phyloP scores from a whole-genome alignment of 2,329 filamentous ascomycete genomes.

The Trichophyton simii region DNA sequence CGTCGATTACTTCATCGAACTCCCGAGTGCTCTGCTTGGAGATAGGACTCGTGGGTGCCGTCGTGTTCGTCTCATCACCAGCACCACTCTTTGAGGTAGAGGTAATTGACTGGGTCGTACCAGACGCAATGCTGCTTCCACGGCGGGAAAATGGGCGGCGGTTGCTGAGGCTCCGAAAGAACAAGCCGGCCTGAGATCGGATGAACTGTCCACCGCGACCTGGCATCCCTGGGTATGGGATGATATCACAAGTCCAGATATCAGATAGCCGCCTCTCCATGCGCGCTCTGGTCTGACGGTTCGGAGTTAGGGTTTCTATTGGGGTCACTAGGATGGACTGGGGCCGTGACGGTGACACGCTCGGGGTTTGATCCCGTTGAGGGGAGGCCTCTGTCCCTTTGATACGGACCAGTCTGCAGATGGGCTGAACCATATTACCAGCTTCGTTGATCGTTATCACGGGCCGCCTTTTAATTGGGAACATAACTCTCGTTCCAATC shows the following conservation, averaged over 20 bases:
- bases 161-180: constrained; percentile 80
- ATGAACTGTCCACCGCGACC: constrained; percentile 59
- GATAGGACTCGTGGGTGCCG: neutral
- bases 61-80: neutral
- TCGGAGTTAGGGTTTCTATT: constrained; percentile 60
- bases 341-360: constrained; percentile 17
- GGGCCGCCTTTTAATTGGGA: constrained; percentile 26
- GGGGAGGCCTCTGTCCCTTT: constrained; percentile 14
- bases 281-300: constrained; percentile 61
- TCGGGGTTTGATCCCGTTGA: constrained; percentile 2
- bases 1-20: constrained; percentile 3
- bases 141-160: constrained; percentile 63
- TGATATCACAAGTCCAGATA: constrained; percentile 67
- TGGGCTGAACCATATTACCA: constrained; percentile 7
- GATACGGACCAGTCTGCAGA: constrained; percentile 9
- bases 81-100: constrained; percentile 7
- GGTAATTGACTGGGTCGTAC: constrained; percentile 11
- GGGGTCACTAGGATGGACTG: constrained; percentile 55
- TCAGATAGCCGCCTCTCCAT: constrained; percentile 63
- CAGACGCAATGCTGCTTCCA: constrained; percentile 43
- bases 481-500: constrained; percentile 2
- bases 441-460: constrained; percentile 59
- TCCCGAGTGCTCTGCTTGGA: constrained; percentile 6
- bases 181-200: constrained; percentile 64
- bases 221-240: constrained; percentile 74